Conservation (phyloP, 1,139 yeast genomes). For the Lipomyces yarrowii region DNA sequence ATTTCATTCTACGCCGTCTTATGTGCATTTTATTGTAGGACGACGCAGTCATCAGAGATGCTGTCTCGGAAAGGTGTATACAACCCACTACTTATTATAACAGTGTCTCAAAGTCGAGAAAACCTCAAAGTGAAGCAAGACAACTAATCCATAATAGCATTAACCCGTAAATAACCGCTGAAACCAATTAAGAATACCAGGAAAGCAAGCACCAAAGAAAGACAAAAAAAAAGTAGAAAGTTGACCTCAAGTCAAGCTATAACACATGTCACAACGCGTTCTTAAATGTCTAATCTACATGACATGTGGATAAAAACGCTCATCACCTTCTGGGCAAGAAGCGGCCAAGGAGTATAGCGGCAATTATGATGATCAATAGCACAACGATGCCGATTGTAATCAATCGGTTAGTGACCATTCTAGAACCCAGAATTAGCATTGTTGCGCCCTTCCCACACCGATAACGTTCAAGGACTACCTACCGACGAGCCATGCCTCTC, state of each 20-base stretch:
- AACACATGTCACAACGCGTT: background rate
- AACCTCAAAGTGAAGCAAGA: background rate
- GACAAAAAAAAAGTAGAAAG: background rate
- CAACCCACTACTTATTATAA: background rate
- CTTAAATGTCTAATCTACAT: background rate
- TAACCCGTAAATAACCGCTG: background rate
- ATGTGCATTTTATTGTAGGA: background rate
- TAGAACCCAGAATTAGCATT: constrained; percentile 28
- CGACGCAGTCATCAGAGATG: background rate
- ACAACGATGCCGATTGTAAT: constrained; percentile 95
- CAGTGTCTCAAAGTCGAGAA: background rate
- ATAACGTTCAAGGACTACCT: constrained; percentile 12
- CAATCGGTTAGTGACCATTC: constrained; percentile 92
- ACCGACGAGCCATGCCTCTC: constrained; percentile 80
- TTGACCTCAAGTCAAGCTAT: background rate
- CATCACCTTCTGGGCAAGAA: constrained; percentile 24
- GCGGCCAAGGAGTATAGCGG: constrained; percentile 55
- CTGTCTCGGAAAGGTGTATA: background rate
- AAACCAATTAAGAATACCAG: background rate
- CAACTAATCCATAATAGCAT: background rate
- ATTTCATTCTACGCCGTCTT: background rate
- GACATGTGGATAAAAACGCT: background rate
- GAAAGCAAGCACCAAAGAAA: background rate
- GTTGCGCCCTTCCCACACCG: background rate
- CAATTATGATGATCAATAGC: constrained; percentile 76